Evolutionary conservation across 2,329 filamentous ascomycete genomes (phyloP), one percentile per base, ranked within the genome.

Genomic region (Esteya vermicola): DNA sequence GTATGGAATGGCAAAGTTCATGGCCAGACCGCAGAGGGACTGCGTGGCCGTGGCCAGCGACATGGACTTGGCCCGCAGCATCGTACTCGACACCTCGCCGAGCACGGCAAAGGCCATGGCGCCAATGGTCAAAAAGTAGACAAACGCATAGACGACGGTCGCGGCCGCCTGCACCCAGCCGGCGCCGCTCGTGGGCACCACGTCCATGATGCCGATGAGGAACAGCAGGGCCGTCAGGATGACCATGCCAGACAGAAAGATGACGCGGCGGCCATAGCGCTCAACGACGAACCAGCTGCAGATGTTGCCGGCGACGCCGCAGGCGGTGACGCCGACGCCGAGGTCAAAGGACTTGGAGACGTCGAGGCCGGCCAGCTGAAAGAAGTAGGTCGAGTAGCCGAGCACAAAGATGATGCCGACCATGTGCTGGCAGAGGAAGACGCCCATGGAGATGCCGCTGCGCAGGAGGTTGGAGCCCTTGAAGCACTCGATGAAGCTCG

Each of bases 401-500:
- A 26, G 13, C 8, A 26, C 25, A 26, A 26, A 26, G 8, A 26
- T 13, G 25, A 26, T 26, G 13, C 25, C 25, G 25, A 26, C 25
- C 8, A 26, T 7, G 25, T 26, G 25, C 25, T 26, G 25, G 25
- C 25, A 26, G 25, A 26, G 13, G 13, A 26, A 26, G 25, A 26
- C 25, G 25, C 25, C 25, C 32, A 43, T 35, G 37, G 36, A 36
- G 32, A 47, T 43, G 33, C 39, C 40, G n/a, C 40, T 45, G 25
- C 45, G 45, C 16, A 43, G 36, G 6, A 57, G 53, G 38, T 72
- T 58, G 3, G 57, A 56, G 9, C 61, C 60, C 31, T 57, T 61
- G 53, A 70, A 69, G 47, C 62, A 66, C 48, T 62, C 56, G 36
- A 39, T 37, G 40, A 62, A 63, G 43, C 42, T 6, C 50, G 47